Conservation (phyloP, 2,329 filamentous ascomycete species). For the Phyllosticta capitalensis region DNA sequence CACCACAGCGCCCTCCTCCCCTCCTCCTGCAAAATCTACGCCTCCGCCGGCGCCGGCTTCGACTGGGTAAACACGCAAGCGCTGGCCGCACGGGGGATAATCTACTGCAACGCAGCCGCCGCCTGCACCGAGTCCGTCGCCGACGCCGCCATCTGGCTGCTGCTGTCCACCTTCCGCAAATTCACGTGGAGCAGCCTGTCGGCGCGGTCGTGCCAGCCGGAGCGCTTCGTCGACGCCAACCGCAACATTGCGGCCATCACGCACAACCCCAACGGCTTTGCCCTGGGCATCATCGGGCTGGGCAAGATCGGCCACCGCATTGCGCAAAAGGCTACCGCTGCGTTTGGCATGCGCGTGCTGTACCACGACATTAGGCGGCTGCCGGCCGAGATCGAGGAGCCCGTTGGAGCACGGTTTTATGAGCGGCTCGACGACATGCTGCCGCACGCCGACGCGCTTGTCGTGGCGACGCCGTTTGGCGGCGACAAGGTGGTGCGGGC, state of each 20-base stretch:
- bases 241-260: slow-evolving; percentile 13
- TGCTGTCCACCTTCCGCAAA: slow-evolving; percentile 51
- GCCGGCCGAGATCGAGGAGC: slow-evolving; percentile 10
- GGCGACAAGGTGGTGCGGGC: slow-evolving; percentile 20
- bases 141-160: slow-evolving; percentile 50
- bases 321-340: slow-evolving; percentile 19
- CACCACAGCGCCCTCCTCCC: slow-evolving; percentile 37
- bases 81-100: slow-evolving; percentile 49
- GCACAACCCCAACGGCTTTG: slow-evolving; percentile 18
- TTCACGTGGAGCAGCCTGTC: slow-evolving; percentile 14
- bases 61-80: slow-evolving; percentile 49
- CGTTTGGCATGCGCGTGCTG: slow-evolving; percentile 25
- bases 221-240: slow-evolving; percentile 12
- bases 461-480: slow-evolving; percentile 26
- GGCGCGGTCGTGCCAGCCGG: slow-evolving; percentile 13
- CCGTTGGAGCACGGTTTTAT: slow-evolving; percentile 19
- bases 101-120: slow-evolving; percentile 19
- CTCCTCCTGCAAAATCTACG: slow-evolving; percentile 45
- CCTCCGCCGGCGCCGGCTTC: slow-evolving; percentile 52
- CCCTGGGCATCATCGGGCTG: slow-evolving; percentile 27
- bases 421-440: slow-evolving; percentile 22
- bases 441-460: slow-evolving; percentile 19
- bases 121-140: slow-evolving; percentile 61
- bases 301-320: slow-evolving; percentile 27
- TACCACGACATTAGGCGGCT: slow-evolving; percentile 22